Conservation (phyloP, 176 grass and related monocot species). For the Oryza punctata region DNA sequence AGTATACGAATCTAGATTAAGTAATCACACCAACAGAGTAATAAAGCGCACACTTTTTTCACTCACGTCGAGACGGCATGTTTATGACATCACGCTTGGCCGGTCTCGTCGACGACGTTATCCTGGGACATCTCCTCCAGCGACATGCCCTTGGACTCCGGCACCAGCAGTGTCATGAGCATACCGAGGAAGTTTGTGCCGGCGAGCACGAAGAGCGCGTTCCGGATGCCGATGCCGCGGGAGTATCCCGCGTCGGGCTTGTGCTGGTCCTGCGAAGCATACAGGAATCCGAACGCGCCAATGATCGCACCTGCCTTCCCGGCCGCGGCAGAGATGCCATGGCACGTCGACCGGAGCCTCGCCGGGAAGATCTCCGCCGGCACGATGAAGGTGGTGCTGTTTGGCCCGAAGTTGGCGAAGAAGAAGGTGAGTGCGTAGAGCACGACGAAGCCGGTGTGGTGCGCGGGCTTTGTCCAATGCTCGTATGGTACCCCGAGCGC, state of each 20-base stretch:
- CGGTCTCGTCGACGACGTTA: not conserved
- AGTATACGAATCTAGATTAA: not conserved
- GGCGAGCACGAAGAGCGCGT: constrained; percentile 42
- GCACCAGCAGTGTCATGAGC: constrained; percentile 37
- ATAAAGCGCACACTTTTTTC: not conserved
- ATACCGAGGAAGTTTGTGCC: constrained; percentile 23
- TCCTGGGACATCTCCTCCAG: constrained; percentile 42
- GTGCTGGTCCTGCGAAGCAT: constrained; percentile 36
- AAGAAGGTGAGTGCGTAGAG: constrained; percentile 79
- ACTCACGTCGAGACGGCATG: not conserved
- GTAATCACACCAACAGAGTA: not conserved
- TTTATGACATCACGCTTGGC: not conserved
- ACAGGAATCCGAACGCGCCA: constrained; percentile 75
- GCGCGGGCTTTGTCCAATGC: constrained; percentile 38
- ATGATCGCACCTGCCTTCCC: constrained; percentile 74
- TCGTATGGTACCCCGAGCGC: constrained; percentile 56
- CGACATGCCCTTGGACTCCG: constrained; percentile 28
- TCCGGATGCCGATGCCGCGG: constrained; percentile 34
- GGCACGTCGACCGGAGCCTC: constrained; percentile 74
- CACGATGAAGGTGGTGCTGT: constrained; percentile 77
- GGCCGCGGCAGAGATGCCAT: constrained; percentile 59
- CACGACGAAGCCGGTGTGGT: constrained; percentile 65
- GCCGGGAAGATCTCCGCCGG: constrained; percentile 78
- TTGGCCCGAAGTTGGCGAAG: constrained; percentile 80
- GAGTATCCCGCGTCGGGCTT: not conserved